phyloP scores from a whole-genome alignment of 2,329 filamentous ascomycete species.

The Waltergamsia citrina region DNA sequence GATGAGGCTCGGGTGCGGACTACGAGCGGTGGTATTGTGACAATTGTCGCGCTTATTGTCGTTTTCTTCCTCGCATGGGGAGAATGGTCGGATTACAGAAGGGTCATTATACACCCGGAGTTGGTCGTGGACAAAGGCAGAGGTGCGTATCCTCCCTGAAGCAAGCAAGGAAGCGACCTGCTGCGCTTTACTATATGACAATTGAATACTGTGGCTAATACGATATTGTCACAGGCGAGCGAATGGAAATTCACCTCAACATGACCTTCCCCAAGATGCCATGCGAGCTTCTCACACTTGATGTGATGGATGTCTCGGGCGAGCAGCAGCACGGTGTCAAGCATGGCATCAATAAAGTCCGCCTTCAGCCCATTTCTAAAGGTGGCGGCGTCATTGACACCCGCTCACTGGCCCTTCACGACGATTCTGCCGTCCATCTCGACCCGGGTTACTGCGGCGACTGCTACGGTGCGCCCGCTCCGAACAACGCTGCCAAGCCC shows the following conservation, averaged over 20 bases:
- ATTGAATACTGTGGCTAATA: too few species aligned
- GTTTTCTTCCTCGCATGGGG: conserved; percentile 86
- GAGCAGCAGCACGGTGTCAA: conserved; percentile 93
- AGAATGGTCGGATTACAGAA: conserved; percentile 91
- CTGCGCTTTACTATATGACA: too few species aligned
- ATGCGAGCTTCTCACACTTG: conserved; percentile 89
- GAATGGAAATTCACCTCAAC: conserved; percentile 99
- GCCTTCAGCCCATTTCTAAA: conserved; percentile 61
- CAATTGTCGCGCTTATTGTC: conserved; percentile 78
- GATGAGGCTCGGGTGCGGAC: conserved; percentile 96
- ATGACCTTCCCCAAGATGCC: conserved; percentile 90
- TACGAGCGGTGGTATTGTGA: conserved; percentile 90
- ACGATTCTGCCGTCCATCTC: conserved; percentile 66
- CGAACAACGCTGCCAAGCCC: conserved; percentile 61
- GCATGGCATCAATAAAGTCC: conserved; percentile 86
- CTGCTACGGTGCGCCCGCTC: conserved; percentile 79
- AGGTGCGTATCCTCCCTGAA: conserved; percentile 44
- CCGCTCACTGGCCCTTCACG: conserved; percentile 54
- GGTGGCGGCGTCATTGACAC: conserved; percentile 69
- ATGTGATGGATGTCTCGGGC: conserved; percentile 98
- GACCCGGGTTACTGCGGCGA: conserved; percentile 87
- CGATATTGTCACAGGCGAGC: conserved; percentile 66
- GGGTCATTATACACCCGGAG: conserved; percentile 80
- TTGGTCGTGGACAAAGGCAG: conserved; percentile 92
- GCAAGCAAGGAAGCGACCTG: too few species aligned